These are phyloP conservation scores for Pholiota molesta DNA, from an alignment of 768 basidiomycete species.

Conservation along the genomic window DNA sequence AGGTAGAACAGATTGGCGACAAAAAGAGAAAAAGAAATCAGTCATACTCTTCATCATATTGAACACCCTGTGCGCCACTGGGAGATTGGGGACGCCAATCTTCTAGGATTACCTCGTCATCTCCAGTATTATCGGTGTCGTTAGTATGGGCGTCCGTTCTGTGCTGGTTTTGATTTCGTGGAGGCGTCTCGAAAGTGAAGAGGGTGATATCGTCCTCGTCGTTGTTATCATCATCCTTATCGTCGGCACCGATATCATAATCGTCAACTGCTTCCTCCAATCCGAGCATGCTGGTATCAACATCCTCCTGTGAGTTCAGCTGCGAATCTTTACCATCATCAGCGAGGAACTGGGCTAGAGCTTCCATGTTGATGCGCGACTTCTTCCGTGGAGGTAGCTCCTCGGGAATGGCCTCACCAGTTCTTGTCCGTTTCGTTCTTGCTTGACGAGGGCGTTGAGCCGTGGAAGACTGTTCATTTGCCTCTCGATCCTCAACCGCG, in stretches of 20 bases:
- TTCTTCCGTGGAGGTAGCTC: conserved; percentile 25
- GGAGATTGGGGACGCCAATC: conserved; percentile 48
- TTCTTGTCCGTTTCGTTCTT: conserved; percentile 10
- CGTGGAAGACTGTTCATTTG: conserved; percentile 15
- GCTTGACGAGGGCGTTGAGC: conserved; percentile 10
- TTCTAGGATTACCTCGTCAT: conserved; percentile 40
- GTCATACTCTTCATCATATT: conserved; percentile 45
- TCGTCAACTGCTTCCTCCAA: conserved; percentile 17
- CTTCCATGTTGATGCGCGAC: conserved; percentile 58
- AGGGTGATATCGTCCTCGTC: neutral
- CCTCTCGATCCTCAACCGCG: conserved; percentile 24
- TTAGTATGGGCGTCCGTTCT: neutral
- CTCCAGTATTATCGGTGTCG: neutral
- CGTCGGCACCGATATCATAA: conserved; percentile 8
- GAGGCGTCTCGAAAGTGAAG: neutral
- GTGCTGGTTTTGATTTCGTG: neutral
- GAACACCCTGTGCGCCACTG: conserved; percentile 22
- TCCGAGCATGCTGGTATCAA: conserved; percentile 19
- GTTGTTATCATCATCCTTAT: neutral
- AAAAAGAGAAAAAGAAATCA: conserved; percentile 20
- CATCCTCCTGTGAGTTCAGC: conserved; percentile 6
- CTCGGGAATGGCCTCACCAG: conserved; percentile 7
- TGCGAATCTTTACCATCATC: conserved; percentile 22
- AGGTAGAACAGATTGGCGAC: neutral
- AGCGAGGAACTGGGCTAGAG: conserved; percentile 52